Conservation (phyloP, 306 rosid genomes). For the Comarum palustre region DNA sequence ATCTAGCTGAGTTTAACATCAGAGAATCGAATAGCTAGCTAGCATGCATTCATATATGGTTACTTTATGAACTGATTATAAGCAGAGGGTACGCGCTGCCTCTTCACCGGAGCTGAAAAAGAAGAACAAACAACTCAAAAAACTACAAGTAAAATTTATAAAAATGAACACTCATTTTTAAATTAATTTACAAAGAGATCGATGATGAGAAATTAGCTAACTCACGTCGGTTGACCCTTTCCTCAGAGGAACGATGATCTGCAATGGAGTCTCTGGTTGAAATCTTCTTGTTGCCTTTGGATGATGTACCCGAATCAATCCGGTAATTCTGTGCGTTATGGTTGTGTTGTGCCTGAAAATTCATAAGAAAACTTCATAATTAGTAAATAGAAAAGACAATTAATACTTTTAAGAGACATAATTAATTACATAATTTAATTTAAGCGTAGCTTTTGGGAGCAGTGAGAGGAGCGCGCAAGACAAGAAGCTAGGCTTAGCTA, state of each 20-base stretch:
- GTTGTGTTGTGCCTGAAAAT: constrained; percentile 45
- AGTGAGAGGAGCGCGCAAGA: constrained; percentile 18
- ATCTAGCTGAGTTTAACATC: background rate
- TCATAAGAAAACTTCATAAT: background rate
- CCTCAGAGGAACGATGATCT: constrained; percentile 38
- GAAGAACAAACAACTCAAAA: constrained; percentile 29
- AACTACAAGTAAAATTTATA: background rate
- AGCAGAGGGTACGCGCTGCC: constrained; percentile 99
- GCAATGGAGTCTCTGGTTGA: constrained; percentile 58
- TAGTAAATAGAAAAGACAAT: background rate
- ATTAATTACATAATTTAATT: background rate
- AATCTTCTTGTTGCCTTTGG: constrained; percentile 75
- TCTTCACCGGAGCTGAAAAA: constrained; percentile 98
- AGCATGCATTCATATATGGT: background rate
- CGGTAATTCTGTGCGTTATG: constrained; percentile 47
- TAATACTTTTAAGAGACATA: background rate
- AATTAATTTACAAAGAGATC: background rate
- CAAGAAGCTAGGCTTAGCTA: constrained; percentile 21
- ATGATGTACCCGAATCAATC: constrained; percentile 64
- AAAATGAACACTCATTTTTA: background rate
- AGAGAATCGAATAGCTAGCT: background rate
- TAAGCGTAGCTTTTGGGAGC: background rate
- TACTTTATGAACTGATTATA: constrained; percentile 99
- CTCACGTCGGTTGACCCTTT: constrained; percentile 84
- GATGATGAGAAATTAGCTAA: background rate